A percentile compares a stretch with the other conserved stretches of the same genome.
Conservation (phyloP, 2,329 filamentous ascomycete genomes). For the Helicocarpus griseus region DNA sequence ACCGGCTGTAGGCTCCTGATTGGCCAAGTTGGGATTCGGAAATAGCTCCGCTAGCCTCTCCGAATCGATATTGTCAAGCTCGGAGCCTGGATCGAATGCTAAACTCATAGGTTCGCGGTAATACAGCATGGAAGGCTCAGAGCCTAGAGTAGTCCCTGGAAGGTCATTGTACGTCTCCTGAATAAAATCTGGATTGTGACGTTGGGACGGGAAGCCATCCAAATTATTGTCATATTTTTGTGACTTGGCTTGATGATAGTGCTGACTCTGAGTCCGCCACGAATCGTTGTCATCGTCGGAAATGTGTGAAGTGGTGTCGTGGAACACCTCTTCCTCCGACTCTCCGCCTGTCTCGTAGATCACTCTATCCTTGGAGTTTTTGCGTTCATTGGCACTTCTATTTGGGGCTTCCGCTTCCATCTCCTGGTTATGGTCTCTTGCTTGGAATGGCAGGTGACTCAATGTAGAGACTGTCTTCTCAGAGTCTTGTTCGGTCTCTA, state of each 20-base stretch:
- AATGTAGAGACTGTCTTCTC: neutral
- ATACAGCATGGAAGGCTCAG: constrained; percentile 16
- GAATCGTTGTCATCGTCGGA: constrained; percentile 3
- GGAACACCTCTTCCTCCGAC: constrained; percentile 23
- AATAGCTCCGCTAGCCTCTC: constrained; percentile 30
- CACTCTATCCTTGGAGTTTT: constrained; percentile 12
- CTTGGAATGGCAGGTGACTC: neutral
- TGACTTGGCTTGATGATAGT: neutral
- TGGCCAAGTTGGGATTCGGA: constrained; percentile 12
- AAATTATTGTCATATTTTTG: neutral
- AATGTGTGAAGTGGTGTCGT: constrained; percentile 15
- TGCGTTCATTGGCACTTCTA: neutral
- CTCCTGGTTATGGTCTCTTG: neutral
- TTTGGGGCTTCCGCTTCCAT: neutral
- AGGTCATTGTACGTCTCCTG: neutral
- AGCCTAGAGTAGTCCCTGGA: neutral
- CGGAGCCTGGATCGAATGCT: constrained; percentile 2
- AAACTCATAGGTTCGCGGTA: constrained; percentile 26
- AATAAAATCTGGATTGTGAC: too few species aligned
- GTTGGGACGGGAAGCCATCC: neutral
- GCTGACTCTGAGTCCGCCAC: neutral
- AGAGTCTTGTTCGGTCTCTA: neutral
- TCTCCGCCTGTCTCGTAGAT: constrained; percentile 35
- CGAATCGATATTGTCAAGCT: constrained; percentile 22
- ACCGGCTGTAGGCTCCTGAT: neutral